Evolutionary conservation across 495 filamentous ascomycete genomes (phyloP), one percentile per base, ranked within the genome.

Genomic region (Aspergillus cristatus): DNA sequence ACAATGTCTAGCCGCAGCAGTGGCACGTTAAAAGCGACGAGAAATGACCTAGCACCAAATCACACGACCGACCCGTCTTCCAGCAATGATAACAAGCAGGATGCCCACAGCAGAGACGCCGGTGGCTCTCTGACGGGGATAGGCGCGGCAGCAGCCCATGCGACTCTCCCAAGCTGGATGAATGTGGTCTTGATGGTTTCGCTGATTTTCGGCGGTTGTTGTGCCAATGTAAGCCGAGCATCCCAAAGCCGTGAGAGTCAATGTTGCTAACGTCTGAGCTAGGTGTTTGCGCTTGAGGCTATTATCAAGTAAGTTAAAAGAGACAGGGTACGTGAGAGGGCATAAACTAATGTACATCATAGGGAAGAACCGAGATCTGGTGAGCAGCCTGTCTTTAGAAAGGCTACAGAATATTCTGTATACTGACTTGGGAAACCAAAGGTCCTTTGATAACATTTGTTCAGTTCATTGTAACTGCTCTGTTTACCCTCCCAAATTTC

Each of bases 201-300:
- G 15, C 68, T 96, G 39, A 98, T 98, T 33, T 95, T 98, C 55
- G 91, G 93, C 28, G 91, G 91, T 25, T 99, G 91, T 55, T 99
- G 91, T 69, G 87, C 88, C 20, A 99, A 97, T 70, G 91, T 98
- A 58, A 61, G 74, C n/a, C 67, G 20, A 14, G 14, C 16, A 25
- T 20, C 3, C 32, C 10, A 14, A n/a, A 33, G 28, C 1, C 26
- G 37, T 20, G 28, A 32, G 41, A 41, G 49, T 40, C 33, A 30
- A 36, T 37, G 39, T 48, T 53, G 39, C 55, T 45, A 38, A 47
- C 32, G 38, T 17, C 41, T 41, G n/a, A 17, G 20, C 14, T 40
- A 88, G 84, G 84, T 88, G 18, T 97, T 94, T 64, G 84, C 89
- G 6, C 77, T 99, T 28, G 91, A 99, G 58, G 86, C 86, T 14